Evolutionary conservation across 2,329 filamentous ascomycete genomes (phyloP), one percentile per base, ranked within the genome.

Genomic region (Arthroderma sp.): DNA sequence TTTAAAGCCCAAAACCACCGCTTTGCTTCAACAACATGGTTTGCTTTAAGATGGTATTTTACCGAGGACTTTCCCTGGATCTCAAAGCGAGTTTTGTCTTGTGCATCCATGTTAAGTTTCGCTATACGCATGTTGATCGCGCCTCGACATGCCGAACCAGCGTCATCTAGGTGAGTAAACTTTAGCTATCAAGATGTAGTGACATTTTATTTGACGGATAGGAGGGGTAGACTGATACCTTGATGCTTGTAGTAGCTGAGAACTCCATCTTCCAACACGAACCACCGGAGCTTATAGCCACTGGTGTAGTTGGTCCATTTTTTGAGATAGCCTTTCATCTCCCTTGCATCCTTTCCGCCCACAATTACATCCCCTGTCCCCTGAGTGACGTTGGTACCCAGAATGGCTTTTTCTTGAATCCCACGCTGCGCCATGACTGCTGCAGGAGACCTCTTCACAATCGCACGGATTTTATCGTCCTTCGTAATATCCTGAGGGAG

Each of bases 271-370:
- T 98, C 91, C 6, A 98, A 76, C 9, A 96, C 91, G 60, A 98
- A 98, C 88, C 89, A 98, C 48, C 91, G 76, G 51, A 98, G 65
- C 67, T 98, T 94, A 68, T 95, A 98, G 6, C 91, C 91, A 59
- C 85, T 88, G 22, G 89, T 88, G 62, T 98, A 98, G 62, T 98
- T 98, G 40, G 91, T 98, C 91, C 91, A 98, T 64, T 98, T 98
- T 68, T 95, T 96, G 46, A 98, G 71, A 62, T 96, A 98, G 5
- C 91, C 91, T 68, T 94, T 95, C 85, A 98, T 96, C 65, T 96
- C 89, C 40, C 88, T 77, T 11, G 85, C 83, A 58, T 98, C 91
- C 53, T 89, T 87, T 10, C 83, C 82, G 28, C 83, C 83, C 47
- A 77, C 64, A 10, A 71, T 68, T 40, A 63, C 63, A 33, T 79